These are phyloP conservation scores for Histomonas meleagridis DNA, from an alignment of 208 protist species.

Conservation along the genomic window DNA sequence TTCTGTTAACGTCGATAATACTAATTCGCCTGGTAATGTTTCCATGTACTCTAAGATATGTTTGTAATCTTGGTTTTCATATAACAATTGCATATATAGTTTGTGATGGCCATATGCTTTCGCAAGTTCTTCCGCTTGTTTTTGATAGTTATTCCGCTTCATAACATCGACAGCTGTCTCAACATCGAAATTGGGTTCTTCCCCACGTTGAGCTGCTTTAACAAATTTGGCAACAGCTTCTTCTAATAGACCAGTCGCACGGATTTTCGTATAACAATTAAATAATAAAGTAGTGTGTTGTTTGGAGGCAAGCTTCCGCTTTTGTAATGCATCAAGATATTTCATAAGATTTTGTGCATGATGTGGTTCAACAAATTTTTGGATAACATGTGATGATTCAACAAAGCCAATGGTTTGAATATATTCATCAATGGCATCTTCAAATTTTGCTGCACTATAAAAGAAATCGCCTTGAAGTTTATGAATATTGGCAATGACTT, in stretches of 20 bases:
- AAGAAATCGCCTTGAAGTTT: background rate
- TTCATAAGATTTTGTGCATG: background rate
- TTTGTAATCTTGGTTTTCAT: background rate
- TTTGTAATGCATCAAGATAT: background rate
- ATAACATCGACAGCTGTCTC: conserved; percentile 21
- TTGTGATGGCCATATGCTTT: background rate
- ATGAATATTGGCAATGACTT: background rate
- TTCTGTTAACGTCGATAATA: background rate
- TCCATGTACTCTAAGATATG: background rate
- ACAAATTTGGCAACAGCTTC: background rate
- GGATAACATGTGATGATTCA: conserved; percentile 26
- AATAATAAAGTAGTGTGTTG: conserved; percentile 29
- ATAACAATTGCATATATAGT: background rate
- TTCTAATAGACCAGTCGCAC: background rate
- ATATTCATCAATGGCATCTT: background rate
- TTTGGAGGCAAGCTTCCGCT: background rate
- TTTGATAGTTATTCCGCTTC: background rate
- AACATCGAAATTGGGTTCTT: background rate
- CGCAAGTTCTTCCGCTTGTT: background rate
- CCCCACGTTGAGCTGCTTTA: background rate
- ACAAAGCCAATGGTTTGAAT: background rate
- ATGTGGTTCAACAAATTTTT: conserved; percentile 6
- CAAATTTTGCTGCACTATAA: background rate
- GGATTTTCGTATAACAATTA: conserved; percentile 5
- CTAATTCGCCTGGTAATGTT: background rate